Base-by-base conservation (phyloP, 805 yeast genomes). In the Kuraishia capsulata region DNA sequence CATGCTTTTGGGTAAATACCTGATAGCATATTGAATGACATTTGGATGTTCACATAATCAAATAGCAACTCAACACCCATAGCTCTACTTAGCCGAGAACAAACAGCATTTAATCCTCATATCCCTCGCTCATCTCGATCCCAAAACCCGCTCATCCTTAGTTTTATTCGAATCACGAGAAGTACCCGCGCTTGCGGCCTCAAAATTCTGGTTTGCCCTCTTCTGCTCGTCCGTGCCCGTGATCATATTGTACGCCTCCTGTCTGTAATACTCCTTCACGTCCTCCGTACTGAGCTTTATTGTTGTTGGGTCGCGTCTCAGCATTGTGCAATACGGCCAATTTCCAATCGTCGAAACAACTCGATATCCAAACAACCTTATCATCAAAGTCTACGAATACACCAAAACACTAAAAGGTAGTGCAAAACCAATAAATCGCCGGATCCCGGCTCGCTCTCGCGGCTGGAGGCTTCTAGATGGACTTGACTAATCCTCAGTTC, bases 261-360 rank as follows among this genome's bases (percentile, higher is more conserved):
- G 56, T 17, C 54, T 44, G 44, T 51, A 52, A 36, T 50, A 51
- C 37, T 59, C 65, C 39, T 54, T 57, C 16, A 82, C 70, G 47
- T 82, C 92, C 44, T 81, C 87, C 0, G 84, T 82, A 0, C 79
- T 72, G 35, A 82, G 64, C 41, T 70, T 69, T 39, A 82, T 74
- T 2, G 77, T 67, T 0, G 90, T 81, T 4, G 89, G 82, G 14
- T 76, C 81, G 54, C 88, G 66, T 59, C 89, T 68, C 32, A 82
- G 61, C 90, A 82, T 81, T 5, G 9, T 40, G 23, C 10, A 6
- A n/a, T n/a, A n/a, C 5, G 8, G 20, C n/a, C n/a, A n/a, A 29
- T n/a, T 13, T 13, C 32, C 18, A 9, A 5, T n/a, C 18, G 14
- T 13, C 32, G 32, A 17, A 19, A 29, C 16, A 10, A 29, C n/a